Conservation (phyloP, 306 rosid species). For the Quercus parvula region DNA sequence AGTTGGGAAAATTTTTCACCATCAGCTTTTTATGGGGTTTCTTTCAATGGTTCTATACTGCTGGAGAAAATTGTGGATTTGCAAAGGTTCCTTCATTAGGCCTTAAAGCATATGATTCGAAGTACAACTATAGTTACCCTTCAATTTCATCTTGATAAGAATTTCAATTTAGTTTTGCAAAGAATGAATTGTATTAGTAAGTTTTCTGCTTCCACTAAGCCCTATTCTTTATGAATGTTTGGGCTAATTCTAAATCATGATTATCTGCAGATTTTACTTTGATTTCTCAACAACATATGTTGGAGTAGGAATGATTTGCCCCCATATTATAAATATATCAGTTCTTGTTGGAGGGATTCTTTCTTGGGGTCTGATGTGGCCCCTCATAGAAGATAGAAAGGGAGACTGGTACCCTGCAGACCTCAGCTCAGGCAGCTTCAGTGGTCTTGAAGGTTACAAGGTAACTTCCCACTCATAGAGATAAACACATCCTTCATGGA, state of each 20-base stretch:
- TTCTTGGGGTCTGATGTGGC: slow-evolving; percentile 21
- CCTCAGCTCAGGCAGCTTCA: background rate
- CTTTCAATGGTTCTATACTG: background rate
- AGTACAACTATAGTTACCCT: background rate
- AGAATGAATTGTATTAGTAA: background rate
- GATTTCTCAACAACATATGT: slow-evolving; percentile 10
- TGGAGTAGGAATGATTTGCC: slow-evolving; percentile 19
- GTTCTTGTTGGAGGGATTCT: slow-evolving; percentile 9
- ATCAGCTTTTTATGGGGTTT: background rate
- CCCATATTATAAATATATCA: slow-evolving; percentile 3
- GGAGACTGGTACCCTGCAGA: slow-evolving; percentile 10
- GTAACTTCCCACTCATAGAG: background rate
- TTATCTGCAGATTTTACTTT: slow-evolving; percentile 2
- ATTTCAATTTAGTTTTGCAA: background rate
- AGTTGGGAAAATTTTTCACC: background rate
- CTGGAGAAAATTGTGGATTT: background rate
- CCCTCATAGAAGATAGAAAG: background rate
- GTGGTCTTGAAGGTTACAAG: slow-evolving; percentile 9
- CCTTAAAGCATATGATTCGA: background rate
- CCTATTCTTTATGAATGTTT: background rate
- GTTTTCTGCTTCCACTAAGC: background rate
- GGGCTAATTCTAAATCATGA: background rate
- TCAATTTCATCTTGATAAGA: background rate
- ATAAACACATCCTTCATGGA: too few relatives aligned
- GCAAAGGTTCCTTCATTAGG: background rate